Evolutionary conservation across 2,329 filamentous ascomycete genomes (phyloP).

Genomic region (Paracoccidioides lutzii): DNA sequence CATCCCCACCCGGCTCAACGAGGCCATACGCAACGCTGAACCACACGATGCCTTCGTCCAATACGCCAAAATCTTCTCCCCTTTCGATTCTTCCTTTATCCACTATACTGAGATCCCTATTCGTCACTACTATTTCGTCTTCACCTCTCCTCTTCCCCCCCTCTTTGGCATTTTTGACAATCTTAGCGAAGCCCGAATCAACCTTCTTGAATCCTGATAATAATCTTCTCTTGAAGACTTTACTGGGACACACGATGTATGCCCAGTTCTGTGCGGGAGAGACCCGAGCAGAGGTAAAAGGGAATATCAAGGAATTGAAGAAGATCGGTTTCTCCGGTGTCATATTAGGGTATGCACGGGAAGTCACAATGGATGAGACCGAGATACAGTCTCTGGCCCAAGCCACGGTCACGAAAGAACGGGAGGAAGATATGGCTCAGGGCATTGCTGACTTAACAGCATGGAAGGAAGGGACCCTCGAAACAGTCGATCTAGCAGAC

Average conservation of each 20-base stretch:
- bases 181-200: slow-evolving; percentile 56
- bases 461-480: slow-evolving; percentile 63
- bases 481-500: slow-evolving; percentile 44
- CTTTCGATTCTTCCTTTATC: slow-evolving; percentile 12
- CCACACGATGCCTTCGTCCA: background rate
- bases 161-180: slow-evolving; percentile 54
- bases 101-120: slow-evolving; percentile 10
- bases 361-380: slow-evolving; percentile 56
- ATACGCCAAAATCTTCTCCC: slow-evolving; percentile 2
- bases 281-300: slow-evolving; percentile 52
- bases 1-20: slow-evolving; percentile 2
- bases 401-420: slow-evolving; percentile 4
- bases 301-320: slow-evolving; percentile 54
- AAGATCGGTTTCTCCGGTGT: slow-evolving; percentile 68
- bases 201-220: slow-evolving; percentile 58
- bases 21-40: slow-evolving; percentile 5
- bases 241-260: slow-evolving; percentile 76
- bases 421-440: slow-evolving; percentile 10
- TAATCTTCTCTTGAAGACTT: slow-evolving; percentile 55
- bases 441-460: slow-evolving; percentile 24
- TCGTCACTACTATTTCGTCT: slow-evolving; percentile 11
- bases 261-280: slow-evolving; percentile 84
- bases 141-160: slow-evolving; percentile 44
- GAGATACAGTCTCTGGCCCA: slow-evolving; percentile 10
- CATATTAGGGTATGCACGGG: slow-evolving; percentile 70